A percentile compares a stretch with the other conserved stretches of the same genome.
phyloP scores from a whole-genome alignment of 352 stramenopile species.

The Nothophytophthora sp. region DNA sequence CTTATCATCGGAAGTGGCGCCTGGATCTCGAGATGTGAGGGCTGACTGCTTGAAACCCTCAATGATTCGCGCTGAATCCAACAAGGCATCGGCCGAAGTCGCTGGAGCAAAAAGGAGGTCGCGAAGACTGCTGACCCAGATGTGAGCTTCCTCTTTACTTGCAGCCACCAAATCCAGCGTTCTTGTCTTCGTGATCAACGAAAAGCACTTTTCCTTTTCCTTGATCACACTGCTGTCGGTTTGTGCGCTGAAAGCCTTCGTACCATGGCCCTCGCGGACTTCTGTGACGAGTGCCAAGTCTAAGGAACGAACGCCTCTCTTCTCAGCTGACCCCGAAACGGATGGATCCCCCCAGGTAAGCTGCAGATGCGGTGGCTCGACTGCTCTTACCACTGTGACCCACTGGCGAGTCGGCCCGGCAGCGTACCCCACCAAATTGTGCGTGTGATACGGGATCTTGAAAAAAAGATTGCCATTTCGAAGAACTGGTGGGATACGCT shows the following conservation, averaged over 20 bases:
- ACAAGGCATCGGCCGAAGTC: constrained; percentile 4
- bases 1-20: constrained; percentile 2
- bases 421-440: constrained; percentile 36
- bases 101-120: constrained; percentile 34
- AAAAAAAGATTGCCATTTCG: constrained; percentile 66
- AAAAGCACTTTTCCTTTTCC: constrained; percentile 68
- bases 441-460: constrained; percentile 78
- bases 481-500: constrained; percentile 43
- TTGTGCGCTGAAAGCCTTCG: constrained; percentile 63
- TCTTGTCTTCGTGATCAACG: constrained; percentile 53
- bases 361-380: constrained; percentile 23
- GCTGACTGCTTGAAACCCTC: constrained; percentile 49
- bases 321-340: constrained; percentile 30
- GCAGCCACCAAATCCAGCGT: constrained; percentile 75
- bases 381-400: constrained; percentile 42
- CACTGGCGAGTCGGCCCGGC: constrained; percentile 53
- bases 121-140: constrained; percentile 60
- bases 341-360: constrained; percentile 79
- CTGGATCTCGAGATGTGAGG: constrained; percentile 25
- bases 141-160: constrained; percentile 74
- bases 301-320: constrained; percentile 34
- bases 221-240: constrained; percentile 42
- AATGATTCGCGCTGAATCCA: constrained; percentile 41
- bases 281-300: constrained; percentile 55
- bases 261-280: constrained; percentile 54